Percentiles rank a stretch among this genome's conserved stretches.
These are phyloP conservation scores for Cyclotella sp. DNA, from an alignment of 108 stramenopile species.

Conservation along the genomic window DNA sequence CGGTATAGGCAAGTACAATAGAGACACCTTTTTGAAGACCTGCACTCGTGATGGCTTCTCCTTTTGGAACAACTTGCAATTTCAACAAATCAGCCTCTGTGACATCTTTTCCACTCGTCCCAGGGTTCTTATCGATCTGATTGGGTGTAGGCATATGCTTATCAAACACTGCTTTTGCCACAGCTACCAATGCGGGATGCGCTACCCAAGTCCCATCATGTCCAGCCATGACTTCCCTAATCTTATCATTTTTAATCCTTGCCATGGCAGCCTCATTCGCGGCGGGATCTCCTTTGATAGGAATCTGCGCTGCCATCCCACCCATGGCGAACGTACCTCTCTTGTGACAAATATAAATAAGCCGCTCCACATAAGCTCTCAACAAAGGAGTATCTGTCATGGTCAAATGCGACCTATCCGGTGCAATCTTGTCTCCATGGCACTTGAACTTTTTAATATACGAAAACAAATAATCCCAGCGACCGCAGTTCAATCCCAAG, in stretches of 20 bases:
- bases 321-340: slow-evolving; percentile 96
- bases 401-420: slow-evolving; percentile 87
- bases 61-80: slow-evolving; percentile 65
- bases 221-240: slow-evolving; percentile 89
- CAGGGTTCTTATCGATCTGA: slow-evolving; percentile 77
- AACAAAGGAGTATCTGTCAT: slow-evolving; percentile 91
- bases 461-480: slow-evolving; percentile 96
- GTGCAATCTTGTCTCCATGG: slow-evolving; percentile 79
- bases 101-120: slow-evolving; percentile 59
- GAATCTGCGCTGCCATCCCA: slow-evolving; percentile 94
- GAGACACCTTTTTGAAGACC: slow-evolving; percentile 81
- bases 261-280: slow-evolving; percentile 83
- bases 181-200: slow-evolving; percentile 90
- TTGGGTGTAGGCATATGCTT: slow-evolving; percentile 89
- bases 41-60: slow-evolving; percentile 74
- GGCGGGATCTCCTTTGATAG: slow-evolving; percentile 85
- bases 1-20: slow-evolving; percentile 91
- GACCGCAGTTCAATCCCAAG: slow-evolving; percentile 94
- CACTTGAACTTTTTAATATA: slow-evolving; percentile 93
- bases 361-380: slow-evolving; percentile 87
- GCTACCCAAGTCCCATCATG: slow-evolving; percentile 98
- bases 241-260: slow-evolving; percentile 85
- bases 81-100: slow-evolving; percentile 73
- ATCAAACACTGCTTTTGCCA: slow-evolving; percentile 89
- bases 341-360: slow-evolving; percentile 94